Conservation (phyloP, 371 early-diverging fungal genomes). For the Apophysomyces variabilis region DNA sequence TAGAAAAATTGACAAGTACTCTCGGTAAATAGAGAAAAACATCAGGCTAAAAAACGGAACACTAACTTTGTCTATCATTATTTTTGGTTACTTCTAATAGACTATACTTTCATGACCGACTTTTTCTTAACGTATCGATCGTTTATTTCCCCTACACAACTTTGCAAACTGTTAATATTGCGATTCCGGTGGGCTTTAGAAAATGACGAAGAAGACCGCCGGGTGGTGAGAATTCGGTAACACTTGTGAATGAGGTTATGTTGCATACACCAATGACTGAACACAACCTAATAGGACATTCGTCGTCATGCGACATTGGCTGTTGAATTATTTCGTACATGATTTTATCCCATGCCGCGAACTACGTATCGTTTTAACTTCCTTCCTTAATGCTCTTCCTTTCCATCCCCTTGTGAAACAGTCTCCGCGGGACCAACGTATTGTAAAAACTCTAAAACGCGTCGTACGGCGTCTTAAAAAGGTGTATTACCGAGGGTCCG, state of each 20-base stretch:
- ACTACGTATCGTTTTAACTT: conserved; percentile 48
- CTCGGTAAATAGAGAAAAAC: conserved; percentile 42
- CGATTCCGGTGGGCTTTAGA: conserved; percentile 67
- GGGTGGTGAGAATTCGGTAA: conserved; percentile 66
- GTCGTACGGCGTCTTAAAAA: conserved; percentile 52
- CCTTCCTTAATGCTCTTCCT: conserved; percentile 49
- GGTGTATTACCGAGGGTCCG: conserved; percentile 38
- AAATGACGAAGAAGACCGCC: conserved; percentile 57
- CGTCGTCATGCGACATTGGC: conserved; percentile 71
- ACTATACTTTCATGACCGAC: conserved; percentile 73
- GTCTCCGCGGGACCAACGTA: conserved; percentile 61
- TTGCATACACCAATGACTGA: too few species aligned
- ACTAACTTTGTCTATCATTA: neutral
- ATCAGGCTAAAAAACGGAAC: conserved; percentile 6
- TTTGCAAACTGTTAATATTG: conserved; percentile 62
- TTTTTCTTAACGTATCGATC: conserved; percentile 73
- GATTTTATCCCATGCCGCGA: conserved; percentile 61
- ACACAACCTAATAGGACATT: conserved; percentile 48
- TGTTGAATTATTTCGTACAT: conserved; percentile 67
- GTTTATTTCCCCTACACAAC: conserved; percentile 61
- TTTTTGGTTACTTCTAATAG: conserved; percentile 29
- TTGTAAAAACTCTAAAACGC: conserved; percentile 59
- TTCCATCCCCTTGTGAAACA: conserved; percentile 48
- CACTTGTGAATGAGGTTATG: too few species aligned
- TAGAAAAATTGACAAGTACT: conserved; percentile 65